These are phyloP conservation scores for Auricularia heimuer DNA, from an alignment of 768 basidiomycete genomes.

Conservation along the genomic window DNA sequence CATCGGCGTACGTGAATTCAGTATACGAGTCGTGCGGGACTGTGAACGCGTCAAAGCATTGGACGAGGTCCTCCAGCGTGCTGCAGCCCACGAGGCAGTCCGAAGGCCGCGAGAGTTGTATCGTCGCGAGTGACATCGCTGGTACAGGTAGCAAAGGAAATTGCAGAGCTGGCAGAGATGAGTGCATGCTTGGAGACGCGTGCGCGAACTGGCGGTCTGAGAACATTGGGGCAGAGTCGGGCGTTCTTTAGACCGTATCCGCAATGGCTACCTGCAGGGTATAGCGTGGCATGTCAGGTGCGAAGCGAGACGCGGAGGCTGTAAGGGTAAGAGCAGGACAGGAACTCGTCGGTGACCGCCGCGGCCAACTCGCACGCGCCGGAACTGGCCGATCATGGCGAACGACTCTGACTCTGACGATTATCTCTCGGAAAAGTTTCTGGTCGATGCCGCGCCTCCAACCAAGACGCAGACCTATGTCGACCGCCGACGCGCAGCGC, in stretches of 20 bases:
- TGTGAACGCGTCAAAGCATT: background rate
- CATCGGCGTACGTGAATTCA: too few relatives aligned
- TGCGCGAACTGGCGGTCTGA: too few relatives aligned
- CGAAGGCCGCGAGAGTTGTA: background rate
- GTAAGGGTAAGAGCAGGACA: too few relatives aligned
- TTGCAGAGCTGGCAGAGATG: background rate
- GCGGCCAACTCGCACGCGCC: too few relatives aligned
- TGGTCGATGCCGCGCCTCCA: conserved; percentile 26
- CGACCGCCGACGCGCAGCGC: conserved; percentile 58
- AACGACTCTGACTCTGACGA: conserved; percentile 65
- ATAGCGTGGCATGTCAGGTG: too few relatives aligned
- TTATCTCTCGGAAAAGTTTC: conserved; percentile 84
- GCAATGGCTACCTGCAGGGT: too few relatives aligned
- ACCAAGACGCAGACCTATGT: conserved; percentile 53
- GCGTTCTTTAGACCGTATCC: too few relatives aligned
- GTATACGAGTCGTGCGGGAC: background rate
- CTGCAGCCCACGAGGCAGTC: background rate
- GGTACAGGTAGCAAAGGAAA: background rate
- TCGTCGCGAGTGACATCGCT: background rate
- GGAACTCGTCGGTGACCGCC: too few relatives aligned
- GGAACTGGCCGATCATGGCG: conserved; percentile 30
- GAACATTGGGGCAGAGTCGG: too few relatives aligned
- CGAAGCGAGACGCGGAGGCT: too few relatives aligned
- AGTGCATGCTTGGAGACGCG: too few relatives aligned
- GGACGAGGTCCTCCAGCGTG: background rate